Evolutionary conservation across 768 basidiomycete genomes (phyloP).

Genomic region (Megacollybia marginata): DNA sequence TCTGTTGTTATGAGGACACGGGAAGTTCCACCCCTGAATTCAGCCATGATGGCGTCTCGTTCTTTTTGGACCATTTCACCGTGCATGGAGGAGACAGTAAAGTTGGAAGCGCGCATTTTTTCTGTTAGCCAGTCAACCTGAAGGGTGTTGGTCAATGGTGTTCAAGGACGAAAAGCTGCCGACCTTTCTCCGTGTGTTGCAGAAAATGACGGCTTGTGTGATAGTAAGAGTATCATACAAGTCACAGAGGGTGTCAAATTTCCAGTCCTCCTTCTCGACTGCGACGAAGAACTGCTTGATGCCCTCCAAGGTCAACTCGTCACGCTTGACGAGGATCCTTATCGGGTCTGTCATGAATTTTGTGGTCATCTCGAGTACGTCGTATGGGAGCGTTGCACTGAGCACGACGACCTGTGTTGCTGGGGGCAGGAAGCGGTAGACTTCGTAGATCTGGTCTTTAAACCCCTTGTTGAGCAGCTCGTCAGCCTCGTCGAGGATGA

Average conservation of each 20-base stretch:
- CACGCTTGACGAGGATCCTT: slow-evolving; percentile 97
- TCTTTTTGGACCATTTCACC: slow-evolving; percentile 97
- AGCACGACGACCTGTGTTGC: slow-evolving; percentile 96
- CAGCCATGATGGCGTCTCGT: slow-evolving; percentile 93
- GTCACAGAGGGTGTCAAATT: slow-evolving; percentile 96
- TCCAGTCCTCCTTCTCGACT: slow-evolving; percentile 99
- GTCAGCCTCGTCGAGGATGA: slow-evolving; percentile 91
- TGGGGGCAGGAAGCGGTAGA: slow-evolving; percentile 94
- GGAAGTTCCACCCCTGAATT: slow-evolving; percentile 92
- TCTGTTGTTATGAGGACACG: slow-evolving; percentile 93
- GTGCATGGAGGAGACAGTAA: slow-evolving; percentile 94
- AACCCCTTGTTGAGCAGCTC: slow-evolving; percentile 97
- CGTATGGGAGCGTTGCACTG: slow-evolving; percentile 92
- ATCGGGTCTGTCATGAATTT: slow-evolving; percentile 99
- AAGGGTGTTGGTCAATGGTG: background rate
- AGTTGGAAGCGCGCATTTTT: slow-evolving; percentile 98
- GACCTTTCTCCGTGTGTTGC: slow-evolving; percentile 96
- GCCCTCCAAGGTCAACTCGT: slow-evolving; percentile 94
- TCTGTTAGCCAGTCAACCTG: slow-evolving; percentile 98
- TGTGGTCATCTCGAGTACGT: slow-evolving; percentile 97
- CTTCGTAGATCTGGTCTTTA: slow-evolving; percentile 99
- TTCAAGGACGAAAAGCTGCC: slow-evolving; percentile 8
- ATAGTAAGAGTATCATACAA: slow-evolving; percentile 98
- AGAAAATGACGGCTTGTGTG: slow-evolving; percentile 98
- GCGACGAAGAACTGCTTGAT: slow-evolving; percentile 98